Evolutionary conservation across 1,284 basidiomycete species (phyloP).

Genomic region (Leccinum subspadiceum): DNA sequence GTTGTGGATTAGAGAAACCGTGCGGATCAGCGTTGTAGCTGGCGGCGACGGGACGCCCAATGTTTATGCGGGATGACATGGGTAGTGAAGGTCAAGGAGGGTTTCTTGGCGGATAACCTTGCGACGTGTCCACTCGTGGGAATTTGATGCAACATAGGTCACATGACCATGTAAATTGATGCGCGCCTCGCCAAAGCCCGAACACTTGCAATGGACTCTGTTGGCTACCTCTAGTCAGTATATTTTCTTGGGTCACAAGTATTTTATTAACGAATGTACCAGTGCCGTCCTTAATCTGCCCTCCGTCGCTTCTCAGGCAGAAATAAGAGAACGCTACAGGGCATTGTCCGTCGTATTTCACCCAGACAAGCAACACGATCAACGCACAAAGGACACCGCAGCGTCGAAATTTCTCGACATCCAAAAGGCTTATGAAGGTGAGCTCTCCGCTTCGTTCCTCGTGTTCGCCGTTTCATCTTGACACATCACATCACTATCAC

Average conservation of each 20-base stretch:
- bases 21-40: conserved; percentile 67
- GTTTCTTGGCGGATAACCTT: neutral
- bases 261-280: neutral
- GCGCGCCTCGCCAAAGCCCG: neutral
- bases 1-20: conserved; percentile 65
- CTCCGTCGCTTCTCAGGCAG: conserved; percentile 56
- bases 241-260: neutral
- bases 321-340: conserved; percentile 73
- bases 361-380: conserved; percentile 78
- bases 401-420: conserved; percentile 69
- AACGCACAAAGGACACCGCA: conserved; percentile 56
- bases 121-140: conserved; percentile 21
- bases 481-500: conserved; percentile 5
- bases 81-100: conserved; percentile 22
- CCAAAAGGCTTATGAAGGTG: conserved; percentile 78
- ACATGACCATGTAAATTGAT: conserved; percentile 20
- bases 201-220: neutral
- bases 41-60: conserved; percentile 67
- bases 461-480: conserved; percentile 6
- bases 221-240: conserved; percentile 27
- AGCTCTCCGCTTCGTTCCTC: conserved; percentile 13
- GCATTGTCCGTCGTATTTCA: conserved; percentile 78
- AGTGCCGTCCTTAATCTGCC: conserved; percentile 69
- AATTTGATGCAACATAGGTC: conserved; percentile 9
- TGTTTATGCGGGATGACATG: conserved; percentile 83